Percentiles rank a stretch among this genome's conserved stretches.
phyloP scores from a whole-genome alignment of 108 stramenopile genomes.

The Mayamaea pseudoterrestris region DNA sequence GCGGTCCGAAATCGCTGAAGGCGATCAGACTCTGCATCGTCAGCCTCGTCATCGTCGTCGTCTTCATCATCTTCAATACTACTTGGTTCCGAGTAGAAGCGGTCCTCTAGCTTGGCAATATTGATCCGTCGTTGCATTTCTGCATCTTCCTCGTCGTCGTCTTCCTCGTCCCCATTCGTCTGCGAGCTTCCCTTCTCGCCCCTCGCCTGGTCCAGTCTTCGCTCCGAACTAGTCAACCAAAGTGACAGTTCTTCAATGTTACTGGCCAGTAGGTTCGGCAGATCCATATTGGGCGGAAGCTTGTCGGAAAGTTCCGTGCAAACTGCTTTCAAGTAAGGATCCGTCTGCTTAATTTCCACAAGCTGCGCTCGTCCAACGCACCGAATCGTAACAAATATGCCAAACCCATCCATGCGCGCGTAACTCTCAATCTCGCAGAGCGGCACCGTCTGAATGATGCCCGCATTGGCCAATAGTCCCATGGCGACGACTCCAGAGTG shows the following conservation, averaged over 20 bases:
- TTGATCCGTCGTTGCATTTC: slow-evolving; percentile 45
- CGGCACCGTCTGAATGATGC: slow-evolving; percentile 64
- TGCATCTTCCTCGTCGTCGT: slow-evolving; percentile 19
- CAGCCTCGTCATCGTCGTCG: slow-evolving; percentile 19
- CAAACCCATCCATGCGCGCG: slow-evolving; percentile 51
- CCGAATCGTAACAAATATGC: slow-evolving; percentile 64
- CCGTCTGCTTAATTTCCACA: slow-evolving; percentile 38
- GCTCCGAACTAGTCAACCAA: slow-evolving; percentile 38
- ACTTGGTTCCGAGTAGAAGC: no score
- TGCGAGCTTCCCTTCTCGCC: no score
- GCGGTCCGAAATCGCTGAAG: slow-evolving; percentile 17
- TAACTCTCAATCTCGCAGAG: slow-evolving; percentile 72
- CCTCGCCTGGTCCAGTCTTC: slow-evolving; percentile 16
- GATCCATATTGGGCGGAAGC: slow-evolving; percentile 26
- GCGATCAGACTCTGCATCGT: no score
- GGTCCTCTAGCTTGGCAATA: slow-evolving; percentile 59
- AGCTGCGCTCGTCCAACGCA: slow-evolving; percentile 52
- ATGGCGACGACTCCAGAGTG: slow-evolving; percentile 64
- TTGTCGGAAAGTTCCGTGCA: slow-evolving; percentile 47
- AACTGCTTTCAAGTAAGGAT: slow-evolving; percentile 50
- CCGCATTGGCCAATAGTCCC: slow-evolving; percentile 39
- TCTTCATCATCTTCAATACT: slow-evolving; percentile 29
- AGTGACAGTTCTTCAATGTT: slow-evolving; percentile 47
- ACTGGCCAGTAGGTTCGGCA: slow-evolving; percentile 36
- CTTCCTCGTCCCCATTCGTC: no score